Evolutionary conservation across 139 green algal species (phyloP).

Genomic region (Bryopsis sp.): DNA sequence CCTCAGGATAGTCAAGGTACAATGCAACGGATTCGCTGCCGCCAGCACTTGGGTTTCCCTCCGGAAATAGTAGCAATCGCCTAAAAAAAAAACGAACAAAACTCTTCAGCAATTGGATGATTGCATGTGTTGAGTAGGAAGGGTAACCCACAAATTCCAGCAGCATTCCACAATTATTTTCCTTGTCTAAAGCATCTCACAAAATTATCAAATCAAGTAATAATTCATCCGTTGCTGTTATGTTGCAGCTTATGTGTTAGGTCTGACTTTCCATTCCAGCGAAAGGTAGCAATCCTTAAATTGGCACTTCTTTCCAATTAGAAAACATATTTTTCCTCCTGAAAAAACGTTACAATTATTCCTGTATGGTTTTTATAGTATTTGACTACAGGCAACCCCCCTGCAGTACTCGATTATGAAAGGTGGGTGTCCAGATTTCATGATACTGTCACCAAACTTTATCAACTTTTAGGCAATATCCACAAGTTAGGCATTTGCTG

Average conservation of each 20-base stretch:
- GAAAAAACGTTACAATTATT: too few species aligned
- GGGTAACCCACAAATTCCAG: not conserved
- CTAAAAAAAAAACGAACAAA: slow-evolving; percentile 29
- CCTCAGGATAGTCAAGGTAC: slow-evolving; percentile 68
- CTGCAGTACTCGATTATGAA: too few species aligned
- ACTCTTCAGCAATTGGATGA: not conserved
- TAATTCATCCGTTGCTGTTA: not conserved
- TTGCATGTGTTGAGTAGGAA: too few species aligned
- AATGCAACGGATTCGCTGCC: slow-evolving; percentile 34
- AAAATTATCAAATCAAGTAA: not conserved
- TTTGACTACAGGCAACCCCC: too few species aligned
- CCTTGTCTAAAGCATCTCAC: too few species aligned
- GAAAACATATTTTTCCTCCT: too few species aligned
- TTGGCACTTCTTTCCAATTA: too few species aligned
- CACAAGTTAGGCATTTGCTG: not conserved
- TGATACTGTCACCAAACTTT: too few species aligned
- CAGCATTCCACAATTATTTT: too few species aligned
- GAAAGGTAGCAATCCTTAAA: too few species aligned
- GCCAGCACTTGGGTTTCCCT: slow-evolving; percentile 36
- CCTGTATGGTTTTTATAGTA: too few species aligned
- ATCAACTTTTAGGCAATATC: not conserved
- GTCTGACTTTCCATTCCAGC: not conserved
- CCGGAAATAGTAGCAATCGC: slow-evolving; percentile 66
- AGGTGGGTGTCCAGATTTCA: too few species aligned
- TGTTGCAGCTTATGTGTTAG: not conserved